A percentile compares a stretch with the other conserved stretches of the same genome.
Conservation (phyloP, 805 yeast species). For the Ogataea salicorniae region DNA sequence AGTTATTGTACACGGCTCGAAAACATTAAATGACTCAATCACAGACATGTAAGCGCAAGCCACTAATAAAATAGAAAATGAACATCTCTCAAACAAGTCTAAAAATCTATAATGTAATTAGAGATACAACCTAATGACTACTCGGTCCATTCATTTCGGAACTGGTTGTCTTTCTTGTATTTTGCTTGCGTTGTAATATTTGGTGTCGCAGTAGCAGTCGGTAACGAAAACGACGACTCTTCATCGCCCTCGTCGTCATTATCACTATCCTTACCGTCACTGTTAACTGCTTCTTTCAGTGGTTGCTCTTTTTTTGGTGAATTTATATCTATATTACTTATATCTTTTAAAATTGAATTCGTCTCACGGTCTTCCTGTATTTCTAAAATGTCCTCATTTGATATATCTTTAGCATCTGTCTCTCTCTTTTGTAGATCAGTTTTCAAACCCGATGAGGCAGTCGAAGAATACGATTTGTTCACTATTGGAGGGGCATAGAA, state of each 20-base stretch:
- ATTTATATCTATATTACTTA: not conserved
- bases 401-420: not conserved
- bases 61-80: too few relatives aligned
- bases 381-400: not conserved
- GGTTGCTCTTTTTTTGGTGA: not conserved
- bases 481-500: conserved; percentile 19
- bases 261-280: conserved; percentile 1
- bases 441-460: not conserved
- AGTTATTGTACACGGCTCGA: too few relatives aligned
- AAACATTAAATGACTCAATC: too few relatives aligned
- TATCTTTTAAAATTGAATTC: not conserved
- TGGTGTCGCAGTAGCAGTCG: conserved; percentile 12
- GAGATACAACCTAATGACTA: not conserved
- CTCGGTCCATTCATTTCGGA: conserved; percentile 2
- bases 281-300: not conserved
- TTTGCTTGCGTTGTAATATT: not conserved
- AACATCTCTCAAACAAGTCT: too few relatives aligned
- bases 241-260: conserved; percentile 1
- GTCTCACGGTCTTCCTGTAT: not conserved
- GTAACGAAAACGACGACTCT: conserved; percentile 18
- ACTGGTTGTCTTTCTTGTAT: not conserved
- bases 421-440: not conserved
- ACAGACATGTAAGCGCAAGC: too few relatives aligned
- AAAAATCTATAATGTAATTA: too few relatives aligned
- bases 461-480: conserved; percentile 8